Evolutionary conservation across 129 eudicot species (phyloP).

Genomic region (Artemisia annua): DNA sequence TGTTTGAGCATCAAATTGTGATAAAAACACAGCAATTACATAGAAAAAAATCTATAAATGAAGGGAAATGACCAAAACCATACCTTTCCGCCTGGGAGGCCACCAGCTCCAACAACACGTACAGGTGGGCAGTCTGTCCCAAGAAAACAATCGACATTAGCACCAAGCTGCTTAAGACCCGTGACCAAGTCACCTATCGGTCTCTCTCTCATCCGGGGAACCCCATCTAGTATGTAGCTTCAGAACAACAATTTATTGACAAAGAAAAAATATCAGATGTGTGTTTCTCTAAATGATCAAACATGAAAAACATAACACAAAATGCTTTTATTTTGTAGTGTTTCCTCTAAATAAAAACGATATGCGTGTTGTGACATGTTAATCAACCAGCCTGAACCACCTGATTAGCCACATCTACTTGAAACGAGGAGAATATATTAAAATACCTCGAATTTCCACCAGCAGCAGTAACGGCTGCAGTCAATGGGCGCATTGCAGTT

Average conservation of each 20-base stretch:
- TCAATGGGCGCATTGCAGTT: conserved; percentile 98
- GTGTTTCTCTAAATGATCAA: neutral
- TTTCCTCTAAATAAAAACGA: conserved; percentile 13
- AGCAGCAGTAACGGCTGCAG: conserved; percentile 95
- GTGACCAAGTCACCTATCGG: conserved; percentile 93
- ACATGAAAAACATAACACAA: neutral
- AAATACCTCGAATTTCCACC: conserved; percentile 88
- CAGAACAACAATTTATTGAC: conserved; percentile 5
- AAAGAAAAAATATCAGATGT: neutral
- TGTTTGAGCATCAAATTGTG: neutral
- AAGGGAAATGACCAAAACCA: conserved; percentile 14
- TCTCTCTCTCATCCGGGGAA: conserved; percentile 98
- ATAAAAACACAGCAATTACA: neutral
- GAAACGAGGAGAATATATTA: neutral
- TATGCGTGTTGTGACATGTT: neutral
- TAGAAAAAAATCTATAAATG: neutral
- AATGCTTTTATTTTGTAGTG: neutral
- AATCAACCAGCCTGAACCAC: neutral
- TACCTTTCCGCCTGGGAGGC: conserved; percentile 99
- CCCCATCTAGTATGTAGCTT: conserved; percentile 96
- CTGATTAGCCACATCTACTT: conserved; percentile 4
- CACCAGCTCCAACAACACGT: conserved; percentile 80
- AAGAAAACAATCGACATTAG: conserved; percentile 88
- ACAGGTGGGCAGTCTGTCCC: conserved; percentile 99
- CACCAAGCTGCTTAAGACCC: conserved; percentile 97